These are phyloP conservation scores for Trichoderma breve DNA, from an alignment of 2,329 filamentous ascomycete genomes.

Conservation along the genomic window DNA sequence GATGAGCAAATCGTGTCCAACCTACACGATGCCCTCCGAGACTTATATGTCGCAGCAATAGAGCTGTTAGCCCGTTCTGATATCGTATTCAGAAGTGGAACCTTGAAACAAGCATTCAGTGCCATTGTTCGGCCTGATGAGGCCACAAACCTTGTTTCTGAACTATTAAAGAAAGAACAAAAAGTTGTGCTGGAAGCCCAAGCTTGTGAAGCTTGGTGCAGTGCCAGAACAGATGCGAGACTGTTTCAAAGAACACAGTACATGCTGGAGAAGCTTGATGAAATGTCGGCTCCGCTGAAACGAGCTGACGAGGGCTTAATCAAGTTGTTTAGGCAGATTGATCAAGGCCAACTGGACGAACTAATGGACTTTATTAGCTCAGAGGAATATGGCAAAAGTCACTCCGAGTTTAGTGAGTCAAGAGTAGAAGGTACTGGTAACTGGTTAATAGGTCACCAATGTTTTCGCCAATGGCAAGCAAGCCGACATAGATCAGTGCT, in stretches of 20 bases:
- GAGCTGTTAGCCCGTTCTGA: constrained; percentile 14
- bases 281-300: not conserved
- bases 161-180: not conserved
- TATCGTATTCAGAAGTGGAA: not conserved
- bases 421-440: not conserved
- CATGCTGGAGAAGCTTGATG: not conserved
- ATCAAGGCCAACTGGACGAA: not conserved
- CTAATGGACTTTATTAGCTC: constrained; percentile 7
- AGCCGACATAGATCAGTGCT: not conserved
- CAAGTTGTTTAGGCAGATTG: not conserved
- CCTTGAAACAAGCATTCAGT: not conserved
- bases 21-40: not conserved
- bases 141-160: not conserved
- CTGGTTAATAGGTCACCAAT: constrained; percentile 2
- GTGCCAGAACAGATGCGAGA: not conserved
- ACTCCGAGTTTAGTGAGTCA: not conserved
- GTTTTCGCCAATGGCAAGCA: constrained; percentile 1
- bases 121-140: not conserved
- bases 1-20: not conserved
- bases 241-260: not conserved
- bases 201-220: not conserved
- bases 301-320: not conserved
- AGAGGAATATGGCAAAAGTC: not conserved
- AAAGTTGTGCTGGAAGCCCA: not conserved
- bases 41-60: constrained; percentile 12